Evolutionary conservation across 2,329 filamentous ascomycete species (phyloP), one percentile per base, ranked within the genome.

Genomic region (Dactylellina cionopaga): DNA sequence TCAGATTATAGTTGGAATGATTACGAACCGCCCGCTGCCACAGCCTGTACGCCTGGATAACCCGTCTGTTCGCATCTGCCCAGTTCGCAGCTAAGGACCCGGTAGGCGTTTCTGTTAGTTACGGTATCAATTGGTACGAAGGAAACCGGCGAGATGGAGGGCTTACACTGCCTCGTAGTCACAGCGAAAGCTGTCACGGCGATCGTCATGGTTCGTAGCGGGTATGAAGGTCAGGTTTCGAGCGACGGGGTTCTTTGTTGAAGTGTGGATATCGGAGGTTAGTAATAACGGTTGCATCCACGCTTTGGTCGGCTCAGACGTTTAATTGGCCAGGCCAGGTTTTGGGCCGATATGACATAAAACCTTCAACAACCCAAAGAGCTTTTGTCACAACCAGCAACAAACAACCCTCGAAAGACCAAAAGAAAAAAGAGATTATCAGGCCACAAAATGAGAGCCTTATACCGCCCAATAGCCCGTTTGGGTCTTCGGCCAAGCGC

Each of bases 1-100:
- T 37, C 13, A 65, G 41, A 19, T 39, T 37, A 35, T 3, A 7
- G 19, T 9, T 52, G 66, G 15, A 74, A 69, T 76, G 68, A 35
- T 59, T 62, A 89, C 93, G 80, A 90, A 99, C 95, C 82, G 92
- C 89, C 85, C 95, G 89, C 78, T 98, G 87, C 95, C 95, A 99
- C 85, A 94, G 90, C 81, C 95, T 87, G 85, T 99, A 99, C 78
- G 91, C 90, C 80, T 88, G 88, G 78, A 97, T 83, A 76, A 97
- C 95, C 85, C 94, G 88, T 81, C 85, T 85, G 83, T 91, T 92
- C 78, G 94, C 94, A 85, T 98, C 92, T 78, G 83, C 80, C 92
- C 91, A 96, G 85, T 90, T 56, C 52, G 46, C 68, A 17, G 68
- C 68, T 72, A 56, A 11, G n/a, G 9, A 31, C 19, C 24, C 47